Percentiles rank a stretch among this genome's conserved stretches.
Conservation (phyloP, 1,284 basidiomycete genomes). For the Tylopilus sp. region DNA sequence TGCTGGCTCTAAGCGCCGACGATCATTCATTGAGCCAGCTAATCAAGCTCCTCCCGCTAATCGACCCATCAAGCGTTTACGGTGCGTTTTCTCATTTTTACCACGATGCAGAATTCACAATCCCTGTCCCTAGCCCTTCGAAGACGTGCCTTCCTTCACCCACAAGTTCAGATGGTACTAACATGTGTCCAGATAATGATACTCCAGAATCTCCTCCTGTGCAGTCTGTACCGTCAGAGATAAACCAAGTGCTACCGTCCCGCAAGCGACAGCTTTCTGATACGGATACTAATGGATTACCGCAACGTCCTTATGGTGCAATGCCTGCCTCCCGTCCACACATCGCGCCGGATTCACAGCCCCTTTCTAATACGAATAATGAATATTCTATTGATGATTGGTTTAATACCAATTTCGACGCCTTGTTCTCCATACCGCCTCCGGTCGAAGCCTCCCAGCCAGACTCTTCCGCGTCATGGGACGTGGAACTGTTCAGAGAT, state of each 20-base stretch:
- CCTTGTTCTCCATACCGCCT: constrained; percentile 40
- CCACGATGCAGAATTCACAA: not conserved
- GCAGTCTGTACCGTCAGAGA: not conserved
- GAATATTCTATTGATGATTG: constrained; percentile 41
- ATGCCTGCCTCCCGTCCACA: constrained; percentile 30
- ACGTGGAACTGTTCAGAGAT: constrained; percentile 41
- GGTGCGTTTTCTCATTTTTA: constrained; percentile 23
- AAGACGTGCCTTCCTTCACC: constrained; percentile 25
- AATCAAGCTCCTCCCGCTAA: not conserved
- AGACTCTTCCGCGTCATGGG: constrained; percentile 30
- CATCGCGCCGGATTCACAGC: constrained; percentile 42
- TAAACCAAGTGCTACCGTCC: not conserved
- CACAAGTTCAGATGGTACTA: constrained; percentile 20
- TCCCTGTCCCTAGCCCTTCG: constrained; percentile 10
- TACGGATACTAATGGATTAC: constrained; percentile 14
- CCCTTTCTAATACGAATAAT: constrained; percentile 18
- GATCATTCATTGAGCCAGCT: constrained; percentile 15
- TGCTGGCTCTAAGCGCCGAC: constrained; percentile 36
- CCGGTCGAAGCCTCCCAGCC: constrained; percentile 30
- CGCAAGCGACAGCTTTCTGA: constrained; percentile 50
- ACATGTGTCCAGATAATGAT: constrained; percentile 1
- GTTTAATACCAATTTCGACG: constrained; percentile 34
- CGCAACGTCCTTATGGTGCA: constrained; percentile 38
- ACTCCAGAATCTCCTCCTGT: not conserved
- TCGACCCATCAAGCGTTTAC: constrained; percentile 37